Percentiles rank a stretch among this genome's conserved stretches.
Conservation (phyloP, 2,329 filamentous ascomycete genomes). For the Colletotrichum sojae region DNA sequence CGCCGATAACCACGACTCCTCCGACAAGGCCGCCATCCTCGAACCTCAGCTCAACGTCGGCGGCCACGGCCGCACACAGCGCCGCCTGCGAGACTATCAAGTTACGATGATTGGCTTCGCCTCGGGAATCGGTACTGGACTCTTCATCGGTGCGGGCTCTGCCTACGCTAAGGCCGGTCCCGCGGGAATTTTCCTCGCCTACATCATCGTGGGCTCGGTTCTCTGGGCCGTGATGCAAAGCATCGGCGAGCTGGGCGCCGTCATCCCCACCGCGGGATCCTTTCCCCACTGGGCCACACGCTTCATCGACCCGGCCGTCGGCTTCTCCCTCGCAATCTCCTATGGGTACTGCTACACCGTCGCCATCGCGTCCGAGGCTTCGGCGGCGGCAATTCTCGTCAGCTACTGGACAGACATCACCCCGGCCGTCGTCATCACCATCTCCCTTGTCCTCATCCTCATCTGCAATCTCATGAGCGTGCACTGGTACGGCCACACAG, state of each 20-base stretch:
- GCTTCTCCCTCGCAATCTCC: constrained; percentile 62
- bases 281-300: constrained; percentile 46
- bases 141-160: constrained; percentile 61
- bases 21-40: constrained; percentile 36
- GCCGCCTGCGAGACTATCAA: constrained; percentile 50
- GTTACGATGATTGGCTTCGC: constrained; percentile 68
- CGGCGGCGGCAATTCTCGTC: constrained; percentile 58
- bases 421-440: constrained; percentile 59
- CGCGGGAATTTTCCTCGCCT: constrained; percentile 60
- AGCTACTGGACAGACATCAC: constrained; percentile 60
- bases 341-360: constrained; percentile 62
- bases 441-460: constrained; percentile 57
- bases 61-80: constrained; percentile 40
- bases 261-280: constrained; percentile 42
- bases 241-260: constrained; percentile 59
- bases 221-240: constrained; percentile 62
- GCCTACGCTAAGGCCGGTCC: constrained; percentile 58
- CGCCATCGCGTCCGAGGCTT: constrained; percentile 60
- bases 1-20: constrained; percentile 9
- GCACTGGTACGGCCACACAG: constrained; percentile 60
- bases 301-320: constrained; percentile 58
- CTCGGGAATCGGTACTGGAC: constrained; percentile 61
- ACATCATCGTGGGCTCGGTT: constrained; percentile 59
- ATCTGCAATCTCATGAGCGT: constrained; percentile 58
- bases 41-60: constrained; percentile 40